Evolutionary conservation across 768 basidiomycete species (phyloP).

Genomic region (Russula olivacea): DNA sequence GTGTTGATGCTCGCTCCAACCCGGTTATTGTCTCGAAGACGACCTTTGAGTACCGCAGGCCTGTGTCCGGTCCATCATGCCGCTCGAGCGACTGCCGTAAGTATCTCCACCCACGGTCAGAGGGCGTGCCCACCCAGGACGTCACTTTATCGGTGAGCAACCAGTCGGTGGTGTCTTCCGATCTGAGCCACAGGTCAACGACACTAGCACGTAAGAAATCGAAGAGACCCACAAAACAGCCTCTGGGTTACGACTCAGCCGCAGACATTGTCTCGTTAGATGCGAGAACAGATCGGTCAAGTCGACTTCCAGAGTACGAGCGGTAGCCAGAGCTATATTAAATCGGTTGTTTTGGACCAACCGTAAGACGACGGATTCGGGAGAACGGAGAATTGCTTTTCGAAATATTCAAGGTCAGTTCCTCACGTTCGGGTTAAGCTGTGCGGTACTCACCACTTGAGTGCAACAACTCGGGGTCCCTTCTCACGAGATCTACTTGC

Average conservation of each 20-base stretch:
- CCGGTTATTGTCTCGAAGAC: conserved; percentile 72
- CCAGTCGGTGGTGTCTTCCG: conserved; percentile 75
- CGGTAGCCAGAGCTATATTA: conserved; percentile 71
- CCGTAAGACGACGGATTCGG: conserved; percentile 64
- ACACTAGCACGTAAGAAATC: neutral
- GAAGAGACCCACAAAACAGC: conserved; percentile 45
- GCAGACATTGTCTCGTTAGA: conserved; percentile 72
- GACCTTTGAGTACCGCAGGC: conserved; percentile 71
- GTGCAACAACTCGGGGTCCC: conserved; percentile 55
- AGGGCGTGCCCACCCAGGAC: conserved; percentile 77
- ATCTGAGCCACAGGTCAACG: conserved; percentile 37
- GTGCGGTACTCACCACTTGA: conserved; percentile 52
- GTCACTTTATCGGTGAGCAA: conserved; percentile 72
- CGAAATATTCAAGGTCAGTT: conserved; percentile 26
- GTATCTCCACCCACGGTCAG: conserved; percentile 83
- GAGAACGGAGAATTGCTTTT: conserved; percentile 38
- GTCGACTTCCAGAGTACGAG: conserved; percentile 70
- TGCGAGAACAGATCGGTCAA: conserved; percentile 82
- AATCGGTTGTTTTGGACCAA: conserved; percentile 75
- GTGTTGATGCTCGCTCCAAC: conserved; percentile 49
- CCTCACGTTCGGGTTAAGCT: neutral
- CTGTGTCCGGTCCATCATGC: conserved; percentile 65
- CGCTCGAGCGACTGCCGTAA: conserved; percentile 73
- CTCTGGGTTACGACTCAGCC: conserved; percentile 60
- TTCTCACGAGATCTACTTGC: conserved; percentile 65